Conservation (phyloP, 192 early-diverging fungal genomes). For the Cetraspora pellucida region DNA sequence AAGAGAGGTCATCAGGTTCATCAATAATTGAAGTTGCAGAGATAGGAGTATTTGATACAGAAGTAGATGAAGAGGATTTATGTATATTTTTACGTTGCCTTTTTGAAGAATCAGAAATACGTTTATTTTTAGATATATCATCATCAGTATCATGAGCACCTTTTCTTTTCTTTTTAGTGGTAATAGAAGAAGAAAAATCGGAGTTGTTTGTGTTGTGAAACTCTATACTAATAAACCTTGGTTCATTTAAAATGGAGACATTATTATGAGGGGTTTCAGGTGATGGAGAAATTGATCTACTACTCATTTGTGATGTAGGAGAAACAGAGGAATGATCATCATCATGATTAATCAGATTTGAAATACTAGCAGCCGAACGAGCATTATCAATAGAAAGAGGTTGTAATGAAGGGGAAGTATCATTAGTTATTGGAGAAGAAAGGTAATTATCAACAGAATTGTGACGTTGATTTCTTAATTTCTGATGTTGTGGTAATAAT, state of each 20-base stretch:
- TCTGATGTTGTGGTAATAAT: not conserved
- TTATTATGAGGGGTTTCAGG: constrained; percentile 14
- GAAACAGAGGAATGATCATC: not conserved
- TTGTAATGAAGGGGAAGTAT: not conserved
- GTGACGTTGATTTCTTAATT: not conserved
- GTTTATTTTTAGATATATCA: not conserved
- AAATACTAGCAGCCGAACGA: constrained; percentile 33
- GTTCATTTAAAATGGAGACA: not conserved
- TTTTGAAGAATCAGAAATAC: constrained; percentile 17
- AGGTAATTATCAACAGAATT: not conserved
- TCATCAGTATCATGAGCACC: constrained; percentile 11
- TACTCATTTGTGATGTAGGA: constrained; percentile 2
- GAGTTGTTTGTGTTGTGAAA: not conserved
- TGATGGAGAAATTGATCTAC: not conserved
- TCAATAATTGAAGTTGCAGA: not conserved
- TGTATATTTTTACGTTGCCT: not conserved
- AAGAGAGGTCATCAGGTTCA: not conserved
- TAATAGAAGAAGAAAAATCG: not conserved
- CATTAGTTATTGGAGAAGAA: constrained; percentile 32
- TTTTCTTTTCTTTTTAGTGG: constrained; percentile 24
- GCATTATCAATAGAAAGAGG: not conserved
- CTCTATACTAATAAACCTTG: not conserved
- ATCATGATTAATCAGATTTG: constrained; percentile 34
- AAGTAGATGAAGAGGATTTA: not conserved
- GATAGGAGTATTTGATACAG: not conserved